Evolutionary conservation across 129 eudicot genomes (phyloP).

Genomic region (Pseudognaphalium luteoalbum): DNA sequence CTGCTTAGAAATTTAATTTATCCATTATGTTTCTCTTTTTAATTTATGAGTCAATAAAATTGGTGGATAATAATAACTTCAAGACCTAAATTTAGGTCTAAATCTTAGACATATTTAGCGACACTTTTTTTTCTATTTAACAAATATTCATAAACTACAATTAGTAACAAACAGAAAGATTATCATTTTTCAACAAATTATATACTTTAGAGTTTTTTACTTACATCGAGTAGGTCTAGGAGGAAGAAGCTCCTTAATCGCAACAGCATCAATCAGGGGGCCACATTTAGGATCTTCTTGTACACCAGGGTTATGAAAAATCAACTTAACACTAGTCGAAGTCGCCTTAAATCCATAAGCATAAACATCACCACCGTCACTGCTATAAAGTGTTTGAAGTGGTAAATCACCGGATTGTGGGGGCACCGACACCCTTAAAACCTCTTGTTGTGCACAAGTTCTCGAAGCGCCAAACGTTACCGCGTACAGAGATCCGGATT

Average conservation of each 20-base stretch:
- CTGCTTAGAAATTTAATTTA: too few species aligned
- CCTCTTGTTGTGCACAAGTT: conserved; percentile 92
- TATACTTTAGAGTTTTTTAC: conserved; percentile 19
- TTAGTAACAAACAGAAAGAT: too few species aligned
- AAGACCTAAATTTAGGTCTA: too few species aligned
- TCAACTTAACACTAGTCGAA: conserved; percentile 43
- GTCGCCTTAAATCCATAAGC: conserved; percentile 71
- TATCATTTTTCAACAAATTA: too few species aligned
- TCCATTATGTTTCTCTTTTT: too few species aligned
- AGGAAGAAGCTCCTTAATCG: conserved; percentile 76
- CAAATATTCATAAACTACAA: too few species aligned
- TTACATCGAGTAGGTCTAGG: conserved; percentile 49
- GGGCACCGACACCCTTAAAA: conserved; percentile 65
- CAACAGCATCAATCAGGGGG: conserved; percentile 77
- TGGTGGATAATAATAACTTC: too few species aligned
- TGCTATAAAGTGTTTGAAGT: conserved; percentile 76
- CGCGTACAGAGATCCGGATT: conserved; percentile 53
- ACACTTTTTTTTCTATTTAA: too few species aligned
- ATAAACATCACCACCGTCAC: conserved; percentile 71
- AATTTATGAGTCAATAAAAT: too few species aligned
- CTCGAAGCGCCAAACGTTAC: conserved; percentile 83
- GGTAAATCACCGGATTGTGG: conserved; percentile 75
- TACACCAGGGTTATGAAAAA: conserved; percentile 62
- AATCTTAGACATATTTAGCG: too few species aligned
- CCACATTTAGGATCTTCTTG: conserved; percentile 93